phyloP scores from a whole-genome alignment of 768 basidiomycete genomes.

The Podaxis sp. region DNA sequence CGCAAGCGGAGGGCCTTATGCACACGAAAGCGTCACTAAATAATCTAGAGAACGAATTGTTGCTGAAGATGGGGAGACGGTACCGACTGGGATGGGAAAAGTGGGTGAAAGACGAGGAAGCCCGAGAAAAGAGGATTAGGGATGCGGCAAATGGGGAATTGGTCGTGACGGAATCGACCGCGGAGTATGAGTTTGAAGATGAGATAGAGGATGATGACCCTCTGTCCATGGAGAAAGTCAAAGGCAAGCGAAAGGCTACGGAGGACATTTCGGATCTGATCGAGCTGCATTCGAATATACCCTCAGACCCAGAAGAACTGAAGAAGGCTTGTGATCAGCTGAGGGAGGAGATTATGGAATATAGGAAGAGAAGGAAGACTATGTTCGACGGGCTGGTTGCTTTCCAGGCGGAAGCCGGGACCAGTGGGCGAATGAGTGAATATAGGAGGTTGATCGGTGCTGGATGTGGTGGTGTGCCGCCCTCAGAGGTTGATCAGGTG shows the following conservation, averaged over 20 bases:
- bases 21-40: slow-evolving; percentile 58
- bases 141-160: slow-evolving; percentile 60
- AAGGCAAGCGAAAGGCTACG: slow-evolving; percentile 53
- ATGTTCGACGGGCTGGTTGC: slow-evolving; percentile 75
- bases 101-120: slow-evolving; percentile 86
- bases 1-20: slow-evolving; percentile 64
- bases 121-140: slow-evolving; percentile 67
- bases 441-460: slow-evolving; percentile 88
- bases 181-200: slow-evolving; percentile 41
- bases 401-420: slow-evolving; percentile 88
- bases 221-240: slow-evolving; percentile 42
- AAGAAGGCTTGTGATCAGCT: slow-evolving; percentile 56
- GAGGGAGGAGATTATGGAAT: slow-evolving; percentile 61
- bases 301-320: slow-evolving; percentile 54
- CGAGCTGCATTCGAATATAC: slow-evolving; percentile 53
- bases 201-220: slow-evolving; percentile 41
- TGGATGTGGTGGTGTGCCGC: slow-evolving; percentile 83
- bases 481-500: slow-evolving; percentile 86
- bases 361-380: slow-evolving; percentile 65
- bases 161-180: slow-evolving; percentile 41
- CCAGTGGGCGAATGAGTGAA: slow-evolving; percentile 83
- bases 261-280: slow-evolving; percentile 69
- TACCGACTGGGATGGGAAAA: slow-evolving; percentile 91
- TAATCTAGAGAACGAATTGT: slow-evolving; percentile 63
- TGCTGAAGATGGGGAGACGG: slow-evolving; percentile 74